A percentile compares a stretch with the other conserved stretches of the same genome.
Evolutionary conservation across 2,329 filamentous ascomycete species (phyloP).

Genomic region (Tolypocladium tundrense): DNA sequence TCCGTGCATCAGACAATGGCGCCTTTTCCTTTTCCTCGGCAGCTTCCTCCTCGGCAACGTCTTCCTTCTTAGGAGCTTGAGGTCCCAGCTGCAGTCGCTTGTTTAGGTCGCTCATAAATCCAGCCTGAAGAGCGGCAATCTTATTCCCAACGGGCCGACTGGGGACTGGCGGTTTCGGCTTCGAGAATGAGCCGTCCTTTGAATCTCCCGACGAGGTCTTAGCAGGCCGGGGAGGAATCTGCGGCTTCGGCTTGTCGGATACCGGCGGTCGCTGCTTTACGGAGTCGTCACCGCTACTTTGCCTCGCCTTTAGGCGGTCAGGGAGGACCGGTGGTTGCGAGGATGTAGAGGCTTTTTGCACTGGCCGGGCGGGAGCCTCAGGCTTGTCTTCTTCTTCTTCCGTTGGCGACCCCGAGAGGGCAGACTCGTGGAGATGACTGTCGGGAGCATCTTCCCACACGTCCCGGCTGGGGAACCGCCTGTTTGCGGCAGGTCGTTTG

Average conservation of each 20-base stretch:
- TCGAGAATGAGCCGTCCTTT: slow-evolving; percentile 38
- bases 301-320: slow-evolving; percentile 43
- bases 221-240: slow-evolving; percentile 50
- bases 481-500: slow-evolving; percentile 47
- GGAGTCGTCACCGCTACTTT: slow-evolving; percentile 24
- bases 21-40: slow-evolving; percentile 56
- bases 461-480: slow-evolving; percentile 82
- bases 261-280: slow-evolving; percentile 29
- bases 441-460: slow-evolving; percentile 93
- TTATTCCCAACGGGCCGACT: slow-evolving; percentile 66
- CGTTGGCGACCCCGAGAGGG: slow-evolving; percentile 37
- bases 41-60: slow-evolving; percentile 46
- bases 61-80: slow-evolving; percentile 67
- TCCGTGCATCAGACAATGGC: slow-evolving; percentile 80
- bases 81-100: slow-evolving; percentile 80
- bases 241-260: slow-evolving; percentile 47
- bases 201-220: slow-evolving; percentile 34
- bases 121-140: slow-evolving; percentile 82
- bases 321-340: slow-evolving; percentile 36
- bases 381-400: slow-evolving; percentile 16
- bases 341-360: slow-evolving; percentile 26
- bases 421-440: slow-evolving; percentile 69
- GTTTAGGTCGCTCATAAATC: slow-evolving; percentile 89
- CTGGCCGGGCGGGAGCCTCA: slow-evolving; percentile 19
- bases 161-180: slow-evolving; percentile 77